Base-by-base conservation (phyloP, 2,329 filamentous ascomycete genomes). In the Claviceps pazoutovae region DNA sequence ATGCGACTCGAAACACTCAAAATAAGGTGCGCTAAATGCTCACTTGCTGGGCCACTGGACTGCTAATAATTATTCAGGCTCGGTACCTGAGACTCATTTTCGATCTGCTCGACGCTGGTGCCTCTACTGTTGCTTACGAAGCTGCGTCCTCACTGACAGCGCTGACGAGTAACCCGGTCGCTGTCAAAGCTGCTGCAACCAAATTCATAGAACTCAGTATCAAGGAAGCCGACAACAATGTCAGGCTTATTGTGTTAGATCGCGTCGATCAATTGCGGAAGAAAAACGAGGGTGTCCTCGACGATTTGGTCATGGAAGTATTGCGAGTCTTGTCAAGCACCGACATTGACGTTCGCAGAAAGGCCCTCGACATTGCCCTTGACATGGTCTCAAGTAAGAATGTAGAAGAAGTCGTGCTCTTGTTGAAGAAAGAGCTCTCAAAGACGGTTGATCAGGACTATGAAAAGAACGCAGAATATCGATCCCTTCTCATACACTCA, bases 341-440 rank as follows among this genome's bases (percentile, higher is more conserved):
- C 21, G 93, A 98, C 70, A 86, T 98, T 57, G 93, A 97, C 64
- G 93, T 98, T 50, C 83, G 93, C 62, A 84, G 84, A 68, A 97
- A 97, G 70, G 89, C 91, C 16, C 78, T 98, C 30, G 77, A 80
- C 52, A 87, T 98, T 61, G 90, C 90, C 13, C 75, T 98, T 66
- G 90, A 96, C 58, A 97, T 98, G 93, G 88, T 98, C 5, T 93
- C 91, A 0, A 96, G 90, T 78, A 95, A 95, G 73, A 98, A 98
- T 58, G 90, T 98, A 6, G 93, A 97, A 65, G 93, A 98, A 63
- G 93, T 98, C 14, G 87, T 98, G 21, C 79, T 97, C 62, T 76
- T 98, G 1, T 75, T 98, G 55, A 98, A 98, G 75, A 98, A 98
- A 68, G 93, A 98, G 66, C 79, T 98, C 30, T 83, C 88, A 56